These are phyloP conservation scores for Pugionium dolabratum DNA, from an alignment of 345 rosid genomes.

Conservation along the genomic window DNA sequence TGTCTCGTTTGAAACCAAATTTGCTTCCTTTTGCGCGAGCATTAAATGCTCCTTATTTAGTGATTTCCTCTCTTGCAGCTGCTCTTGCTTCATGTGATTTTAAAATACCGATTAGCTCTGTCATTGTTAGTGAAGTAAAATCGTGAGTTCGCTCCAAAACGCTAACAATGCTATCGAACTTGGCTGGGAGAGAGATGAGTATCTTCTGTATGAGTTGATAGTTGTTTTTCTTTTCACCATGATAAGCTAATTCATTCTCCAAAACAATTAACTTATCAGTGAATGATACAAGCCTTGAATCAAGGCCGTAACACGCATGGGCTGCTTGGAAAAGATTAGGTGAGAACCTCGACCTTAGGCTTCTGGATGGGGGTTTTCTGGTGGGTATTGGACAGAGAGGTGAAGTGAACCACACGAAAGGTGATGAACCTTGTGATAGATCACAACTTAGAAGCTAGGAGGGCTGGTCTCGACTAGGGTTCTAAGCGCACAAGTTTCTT, in stretches of 20 bases:
- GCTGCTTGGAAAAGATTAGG: no score
- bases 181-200: constrained; percentile 7
- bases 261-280: background rate
- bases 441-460: no score
- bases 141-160: background rate
- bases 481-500: no score
- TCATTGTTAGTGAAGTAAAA: background rate
- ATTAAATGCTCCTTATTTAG: background rate
- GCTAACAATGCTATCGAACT: background rate
- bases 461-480: no score
- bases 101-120: background rate
- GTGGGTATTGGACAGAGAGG: no score
- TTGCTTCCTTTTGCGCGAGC: background rate
- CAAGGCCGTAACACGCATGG: no score
- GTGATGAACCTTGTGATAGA: no score
- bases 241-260: background rate
- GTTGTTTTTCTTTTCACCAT: background rate
- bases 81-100: background rate
- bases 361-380: no score
- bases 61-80: background rate
- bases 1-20: background rate
- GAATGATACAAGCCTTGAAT: no score
- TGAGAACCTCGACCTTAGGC: no score
- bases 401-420: no score
- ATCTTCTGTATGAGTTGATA: background rate